Evolutionary conservation across 345 rosid species (phyloP), one percentile per base, ranked within the genome.

Genomic region (Populus davidiana): DNA sequence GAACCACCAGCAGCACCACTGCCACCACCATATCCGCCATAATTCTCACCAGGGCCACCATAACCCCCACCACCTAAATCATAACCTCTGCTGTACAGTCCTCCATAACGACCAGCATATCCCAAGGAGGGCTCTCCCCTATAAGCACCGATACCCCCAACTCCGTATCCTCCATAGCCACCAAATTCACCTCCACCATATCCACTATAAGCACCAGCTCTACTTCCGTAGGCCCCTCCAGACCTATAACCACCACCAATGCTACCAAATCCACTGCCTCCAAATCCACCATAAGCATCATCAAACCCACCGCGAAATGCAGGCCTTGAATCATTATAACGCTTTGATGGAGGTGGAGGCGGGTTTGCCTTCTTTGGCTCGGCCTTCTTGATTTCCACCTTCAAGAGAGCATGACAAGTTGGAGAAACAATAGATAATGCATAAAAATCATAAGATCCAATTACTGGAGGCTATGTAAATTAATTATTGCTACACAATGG

Each of bases 351-450:
- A 9, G 67, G 62, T 2, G 86, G 86, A 6, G 91, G 92, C 1
- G 91, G 86, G 81, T 93, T 95, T 13, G 96, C 89, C 79, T 88
- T 96, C 86, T 91, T 96, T n/a, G 99, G 99, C 76, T 96, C 99
- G 35, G 99, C 99, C 86, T 91, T 96, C 90, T 96, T 96, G 78
- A 96, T 89, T 87, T 96, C 99, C 78, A 96, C 98, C 99, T 95
- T 77, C 69, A 86, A 66, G 44, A 74, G 29, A 49, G 35, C 63
- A 17, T 7, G 21, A 49, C 21, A 49, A 14, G 2, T 13, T 65
- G 38, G 8, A 23, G 13, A 72, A 35, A 50, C 27, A 27, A 35
- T 18, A 73, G 64, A 23, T 18, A 27, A 17, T 21, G 61, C n/a
- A 66, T 73, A 20, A 73, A 39, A 35, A 75, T 17, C 73, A 76